phyloP scores from a whole-genome alignment of 108 stramenopile species.

The Cylindrotheca closterium region DNA sequence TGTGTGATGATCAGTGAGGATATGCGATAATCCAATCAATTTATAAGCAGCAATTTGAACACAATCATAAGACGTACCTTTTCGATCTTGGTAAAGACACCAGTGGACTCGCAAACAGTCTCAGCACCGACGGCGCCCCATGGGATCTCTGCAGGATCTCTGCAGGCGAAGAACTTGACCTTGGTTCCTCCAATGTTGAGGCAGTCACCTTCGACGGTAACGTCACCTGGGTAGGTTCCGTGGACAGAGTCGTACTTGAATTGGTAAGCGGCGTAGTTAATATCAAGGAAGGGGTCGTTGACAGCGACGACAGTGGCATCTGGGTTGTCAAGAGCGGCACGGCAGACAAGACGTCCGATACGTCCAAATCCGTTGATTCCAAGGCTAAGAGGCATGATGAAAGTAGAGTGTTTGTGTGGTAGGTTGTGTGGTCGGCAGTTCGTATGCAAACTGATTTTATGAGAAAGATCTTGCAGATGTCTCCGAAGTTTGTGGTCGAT shows the following conservation, averaged over 20 bases:
- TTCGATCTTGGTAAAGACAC: slow-evolving; percentile 91
- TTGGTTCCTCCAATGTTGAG: slow-evolving; percentile 80
- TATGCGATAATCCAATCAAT: too few relatives aligned
- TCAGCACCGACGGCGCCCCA: slow-evolving; percentile 91
- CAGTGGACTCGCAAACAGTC: slow-evolving; percentile 96
- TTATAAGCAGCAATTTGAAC: too few relatives aligned
- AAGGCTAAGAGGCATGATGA: slow-evolving; percentile 61
- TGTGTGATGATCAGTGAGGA: too few relatives aligned
- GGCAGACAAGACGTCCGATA: slow-evolving; percentile 95
- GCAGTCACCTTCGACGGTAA: slow-evolving; percentile 77
- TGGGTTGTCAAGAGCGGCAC: slow-evolving; percentile 89
- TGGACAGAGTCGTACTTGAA: slow-evolving; percentile 98
- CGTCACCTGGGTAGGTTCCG: slow-evolving; percentile 83
- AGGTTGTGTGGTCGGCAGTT: too few relatives aligned
- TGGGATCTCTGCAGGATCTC: slow-evolving; percentile 85
- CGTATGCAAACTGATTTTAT: too few relatives aligned
- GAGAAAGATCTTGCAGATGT: too few relatives aligned
- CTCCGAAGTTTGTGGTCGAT: too few relatives aligned
- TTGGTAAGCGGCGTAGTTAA: slow-evolving; percentile 91
- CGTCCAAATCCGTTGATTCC: slow-evolving; percentile 98
- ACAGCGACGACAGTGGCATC: slow-evolving; percentile 87
- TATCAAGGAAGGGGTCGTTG: slow-evolving; percentile 90
- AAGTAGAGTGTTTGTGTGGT: too few relatives aligned
- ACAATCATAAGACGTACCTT: slow-evolving; percentile 24
- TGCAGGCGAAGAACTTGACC: slow-evolving; percentile 86